Percentiles rank a stretch among this genome's conserved stretches.
Conservation (phyloP, 2,329 filamentous ascomycete species). For the Elsinoe arachidis region DNA sequence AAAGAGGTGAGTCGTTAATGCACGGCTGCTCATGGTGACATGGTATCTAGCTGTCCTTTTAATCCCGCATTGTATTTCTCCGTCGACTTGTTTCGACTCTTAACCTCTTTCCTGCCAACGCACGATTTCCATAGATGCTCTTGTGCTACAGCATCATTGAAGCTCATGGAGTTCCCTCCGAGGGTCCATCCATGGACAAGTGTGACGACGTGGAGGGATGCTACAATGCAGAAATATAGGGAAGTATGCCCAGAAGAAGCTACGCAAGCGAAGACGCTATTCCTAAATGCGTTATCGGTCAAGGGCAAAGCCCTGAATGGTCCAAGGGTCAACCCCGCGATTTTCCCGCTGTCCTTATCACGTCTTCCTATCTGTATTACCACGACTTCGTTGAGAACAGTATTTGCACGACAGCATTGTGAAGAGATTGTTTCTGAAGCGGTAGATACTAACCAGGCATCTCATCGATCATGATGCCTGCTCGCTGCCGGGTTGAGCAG, state of each 20-base stretch:
- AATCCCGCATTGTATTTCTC: too few relatives aligned
- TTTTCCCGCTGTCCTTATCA: background rate
- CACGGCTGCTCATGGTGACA: background rate
- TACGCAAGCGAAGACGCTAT: background rate
- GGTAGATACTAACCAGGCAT: background rate
- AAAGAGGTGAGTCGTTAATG: too few relatives aligned
- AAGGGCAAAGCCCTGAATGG: background rate
- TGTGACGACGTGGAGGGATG: too few relatives aligned
- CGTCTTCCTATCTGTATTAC: background rate
- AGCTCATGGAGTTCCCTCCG: too few relatives aligned
- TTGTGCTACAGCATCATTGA: too few relatives aligned
- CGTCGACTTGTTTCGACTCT: too few relatives aligned
- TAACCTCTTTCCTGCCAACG: too few relatives aligned
- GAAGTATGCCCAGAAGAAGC: background rate
- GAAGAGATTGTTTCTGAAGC: background rate
- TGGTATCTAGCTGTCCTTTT: too few relatives aligned
- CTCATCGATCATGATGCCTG: background rate
- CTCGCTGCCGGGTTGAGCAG: background rate
- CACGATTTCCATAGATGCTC: too few relatives aligned
- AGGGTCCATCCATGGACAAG: too few relatives aligned
- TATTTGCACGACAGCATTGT: background rate
- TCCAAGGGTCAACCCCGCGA: background rate
- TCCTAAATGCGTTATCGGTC: background rate
- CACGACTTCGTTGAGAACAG: background rate
- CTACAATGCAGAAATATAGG: too few relatives aligned